phyloP scores from a whole-genome alignment of 148 eudicot species.

The Vaccinium macrocarpon region DNA sequence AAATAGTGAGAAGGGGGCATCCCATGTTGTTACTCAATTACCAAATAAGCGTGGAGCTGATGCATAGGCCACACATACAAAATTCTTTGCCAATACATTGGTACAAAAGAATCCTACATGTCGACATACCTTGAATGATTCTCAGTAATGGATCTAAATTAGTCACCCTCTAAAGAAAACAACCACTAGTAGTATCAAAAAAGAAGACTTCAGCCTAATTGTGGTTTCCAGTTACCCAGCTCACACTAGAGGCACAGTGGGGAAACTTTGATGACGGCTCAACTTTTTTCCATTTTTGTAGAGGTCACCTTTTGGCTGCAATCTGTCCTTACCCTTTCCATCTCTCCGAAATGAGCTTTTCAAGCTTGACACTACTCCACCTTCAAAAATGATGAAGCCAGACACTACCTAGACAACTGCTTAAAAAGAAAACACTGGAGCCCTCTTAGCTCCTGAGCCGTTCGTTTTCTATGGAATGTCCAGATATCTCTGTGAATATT shows the following conservation, averaged over 20 bases:
- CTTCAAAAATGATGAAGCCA: not conserved
- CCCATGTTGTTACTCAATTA: not conserved
- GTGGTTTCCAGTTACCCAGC: not conserved
- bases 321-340: not conserved
- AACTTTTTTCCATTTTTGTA: not conserved
- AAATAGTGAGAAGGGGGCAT: not conserved
- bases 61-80: not conserved
- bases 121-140: not conserved
- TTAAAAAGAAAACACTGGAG: not conserved
- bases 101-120: not conserved
- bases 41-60: not conserved
- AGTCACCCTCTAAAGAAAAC: not conserved
- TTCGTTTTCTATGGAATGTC: not conserved
- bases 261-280: not conserved
- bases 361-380: not conserved
- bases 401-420: not conserved
- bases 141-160: not conserved
- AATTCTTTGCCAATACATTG: not conserved
- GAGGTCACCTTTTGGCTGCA: not conserved
- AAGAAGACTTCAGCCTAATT: slow-evolving; percentile 6
- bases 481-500: not conserved
- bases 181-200: not conserved
- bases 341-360: not conserved
- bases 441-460: not conserved
- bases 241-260: not conserved